A percentile compares a stretch with the other conserved stretches of the same genome.
These are phyloP conservation scores for Aureobasidium melanogenum DNA, from an alignment of 2,329 filamentous ascomycete genomes.

Conservation along the genomic window DNA sequence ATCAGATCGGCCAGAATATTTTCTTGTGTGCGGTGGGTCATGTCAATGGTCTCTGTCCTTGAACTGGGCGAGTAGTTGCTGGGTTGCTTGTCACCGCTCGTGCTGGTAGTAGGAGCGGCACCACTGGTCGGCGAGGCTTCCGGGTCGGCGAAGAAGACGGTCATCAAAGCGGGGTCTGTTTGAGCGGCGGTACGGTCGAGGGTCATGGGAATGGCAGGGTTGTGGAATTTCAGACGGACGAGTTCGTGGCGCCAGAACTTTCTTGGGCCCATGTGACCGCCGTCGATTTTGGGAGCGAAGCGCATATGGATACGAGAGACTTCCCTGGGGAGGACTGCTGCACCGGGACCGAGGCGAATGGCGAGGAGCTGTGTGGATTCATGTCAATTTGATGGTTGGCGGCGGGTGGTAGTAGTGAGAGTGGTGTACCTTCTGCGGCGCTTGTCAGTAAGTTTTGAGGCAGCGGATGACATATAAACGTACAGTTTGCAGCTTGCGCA, in stretches of 20 bases:
- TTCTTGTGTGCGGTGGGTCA: conserved; percentile 53
- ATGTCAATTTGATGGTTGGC: conserved; percentile 18
- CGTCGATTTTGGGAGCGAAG: conserved; percentile 53
- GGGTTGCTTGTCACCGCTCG: conserved; percentile 22
- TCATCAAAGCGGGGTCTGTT: conserved; percentile 50
- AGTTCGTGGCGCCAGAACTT: conserved; percentile 84
- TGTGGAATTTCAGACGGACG: conserved; percentile 87
- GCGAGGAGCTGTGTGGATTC: conserved; percentile 54
- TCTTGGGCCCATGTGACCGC: conserved; percentile 65
- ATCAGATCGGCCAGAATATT: conserved; percentile 58
- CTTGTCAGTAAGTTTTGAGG: not conserved
- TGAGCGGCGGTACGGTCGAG: conserved; percentile 59
- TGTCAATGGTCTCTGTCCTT: conserved; percentile 39
- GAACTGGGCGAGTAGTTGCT: conserved; percentile 24
- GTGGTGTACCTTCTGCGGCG: conserved; percentile 13
- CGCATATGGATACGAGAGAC: conserved; percentile 68
- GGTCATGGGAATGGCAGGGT: conserved; percentile 75
- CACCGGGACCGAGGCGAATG: conserved; percentile 73
- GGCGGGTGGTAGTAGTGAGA: not conserved
- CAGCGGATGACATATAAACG: conserved; percentile 24
- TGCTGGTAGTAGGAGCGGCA: conserved; percentile 20
- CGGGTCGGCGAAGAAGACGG: conserved; percentile 49
- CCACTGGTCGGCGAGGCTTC: conserved; percentile 21
- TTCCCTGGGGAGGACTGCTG: conserved; percentile 67
- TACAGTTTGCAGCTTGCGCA: conserved; percentile 66